Base-by-base conservation (phyloP, 2,329 filamentous ascomycete genomes). In the Neofusicoccum kwambonambiense region DNA sequence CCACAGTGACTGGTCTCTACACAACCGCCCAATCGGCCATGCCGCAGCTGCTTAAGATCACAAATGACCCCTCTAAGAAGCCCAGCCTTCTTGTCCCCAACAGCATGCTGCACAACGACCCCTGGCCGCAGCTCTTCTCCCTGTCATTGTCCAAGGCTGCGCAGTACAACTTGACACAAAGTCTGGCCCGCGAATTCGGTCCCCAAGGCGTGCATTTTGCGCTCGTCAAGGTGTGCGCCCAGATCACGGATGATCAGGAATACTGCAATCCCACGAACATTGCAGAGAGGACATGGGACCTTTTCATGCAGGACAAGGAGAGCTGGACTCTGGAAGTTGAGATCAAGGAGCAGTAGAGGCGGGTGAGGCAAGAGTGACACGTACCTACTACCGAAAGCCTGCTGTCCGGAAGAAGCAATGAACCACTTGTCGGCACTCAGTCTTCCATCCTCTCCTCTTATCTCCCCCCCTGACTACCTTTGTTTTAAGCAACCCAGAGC, bases 61-160 rank as follows among this genome's bases (percentile, higher is more conserved):
- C 35, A 11, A 7, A 11, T 11, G 17, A 75, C 45, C 62, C 70
- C 1, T 62, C 69, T 5, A 67, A 74, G n/a, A 78, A 78, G 61
- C 82, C 83, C 0, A 78, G 79, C 0, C 71, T 85, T 8, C 74
- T 85, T 31, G 81, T 85, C 9, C 84, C 82, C 0, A 82, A 77
- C 72, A 81, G 80, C 27, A 71, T 78, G 50, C 76, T 86, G 12
- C 83, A 81, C 19, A 77, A 78, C 65, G 74, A 81, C 31, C 84
- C 84, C 0, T 69, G 80, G 1, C 80, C 82, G 3, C 71, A 78
- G 27, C 72, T 84, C 0, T 81, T 86, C 19, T 81, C 80, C 0
- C 73, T 86, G 5, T 83, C 81, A 2, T 74, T 84, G 62, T 77
- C 77, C 50, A 86, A 86, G 69, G 80, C 83, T 1, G 78, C 83